Base-by-base conservation (phyloP, 352 stramenopile genomes). In the Phytophthora colocasiae region DNA sequence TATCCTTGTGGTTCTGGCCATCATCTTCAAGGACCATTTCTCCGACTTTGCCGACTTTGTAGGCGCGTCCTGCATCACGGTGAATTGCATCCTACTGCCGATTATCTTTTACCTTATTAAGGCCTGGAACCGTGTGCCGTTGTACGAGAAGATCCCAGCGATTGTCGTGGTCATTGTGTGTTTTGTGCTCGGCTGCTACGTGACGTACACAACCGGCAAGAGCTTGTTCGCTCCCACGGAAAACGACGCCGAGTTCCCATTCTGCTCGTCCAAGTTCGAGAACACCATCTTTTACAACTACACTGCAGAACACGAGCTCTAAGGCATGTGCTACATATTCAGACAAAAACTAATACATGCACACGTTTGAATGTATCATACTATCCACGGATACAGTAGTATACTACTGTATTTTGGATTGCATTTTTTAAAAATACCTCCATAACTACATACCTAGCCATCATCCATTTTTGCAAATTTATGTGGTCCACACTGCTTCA, bases 1-100 rank as follows among this genome's bases (percentile, higher is more conserved):
- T 11, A 19, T 69, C 15, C 24, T 69, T 5, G 61, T 69, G 45
- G 61, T 69, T 32, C 19, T 69, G 6, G n/a, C 61, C 6, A 69
- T 69, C 61, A 50, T 69, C 10, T 63, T 69, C 29, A 69, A 69
- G 34, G 61, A 69, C 38, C 53, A 69, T 39, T 69, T 69, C 47
- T 64, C 61, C 0, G 61, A 64, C 39, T 69, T 69, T 9, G 53
- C 53, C 7, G 61, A 69, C 29, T 69, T 69, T 8, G 46, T 69
- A 2, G 54, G 61, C 6, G 53, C 61, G 10, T 69, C 61, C 2
- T 69, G 61, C 44, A 64, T 69, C 45, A 69, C 61, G 29, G 55
- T 63, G 45, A 69, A 69, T 39, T 69, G 53, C 38, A 69, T 69
- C 39, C 45, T 69, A 22, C n/a, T 69, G 15, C 61, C 61, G 38